phyloP scores from a whole-genome alignment of 805 yeast genomes.

The Candida hispaniensis region DNA sequence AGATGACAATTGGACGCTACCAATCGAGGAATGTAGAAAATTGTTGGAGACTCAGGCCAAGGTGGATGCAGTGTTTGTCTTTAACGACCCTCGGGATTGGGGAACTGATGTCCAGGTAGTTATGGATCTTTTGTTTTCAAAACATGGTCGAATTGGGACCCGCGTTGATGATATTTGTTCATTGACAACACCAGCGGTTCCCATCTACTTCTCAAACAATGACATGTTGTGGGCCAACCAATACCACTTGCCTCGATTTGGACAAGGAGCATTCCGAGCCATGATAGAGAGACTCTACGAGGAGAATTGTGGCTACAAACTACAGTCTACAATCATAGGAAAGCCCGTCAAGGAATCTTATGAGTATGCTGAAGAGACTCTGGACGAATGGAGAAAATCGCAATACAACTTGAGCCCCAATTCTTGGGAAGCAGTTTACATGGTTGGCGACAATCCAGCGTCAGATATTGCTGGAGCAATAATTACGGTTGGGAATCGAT shows the following conservation, averaged over 20 bases:
- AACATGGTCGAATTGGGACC: conserved; percentile 56
- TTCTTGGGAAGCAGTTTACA: conserved; percentile 49
- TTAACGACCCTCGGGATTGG: conserved; percentile 84
- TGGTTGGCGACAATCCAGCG: conserved; percentile 97
- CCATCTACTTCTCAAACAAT: conserved; percentile 69
- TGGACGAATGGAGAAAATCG: conserved; percentile 36
- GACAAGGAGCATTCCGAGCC: conserved; percentile 79
- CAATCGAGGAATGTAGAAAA: conserved; percentile 20
- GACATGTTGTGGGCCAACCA: conserved; percentile 86
- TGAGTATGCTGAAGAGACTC: conserved; percentile 67
- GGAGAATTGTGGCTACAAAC: conserved; percentile 40
- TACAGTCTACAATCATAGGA: conserved; percentile 57
- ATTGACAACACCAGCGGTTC: conserved; percentile 42
- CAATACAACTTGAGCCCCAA: not conserved
- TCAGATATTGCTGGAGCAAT: conserved; percentile 88
- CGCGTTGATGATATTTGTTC: conserved; percentile 28
- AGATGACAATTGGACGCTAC: conserved; percentile 36
- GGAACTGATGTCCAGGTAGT: conserved; percentile 75
- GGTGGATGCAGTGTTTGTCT: conserved; percentile 69
- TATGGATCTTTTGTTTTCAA: conserved; percentile 55
- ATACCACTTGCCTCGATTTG: conserved; percentile 66
- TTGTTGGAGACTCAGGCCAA: conserved; percentile 26
- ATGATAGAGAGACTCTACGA: conserved; percentile 50
- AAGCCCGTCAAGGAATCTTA: conserved; percentile 74
- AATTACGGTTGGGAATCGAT: conserved; percentile 81